Evolutionary conservation across 1,284 basidiomycete genomes (phyloP).

Genomic region (Sanghuangporus baumii): DNA sequence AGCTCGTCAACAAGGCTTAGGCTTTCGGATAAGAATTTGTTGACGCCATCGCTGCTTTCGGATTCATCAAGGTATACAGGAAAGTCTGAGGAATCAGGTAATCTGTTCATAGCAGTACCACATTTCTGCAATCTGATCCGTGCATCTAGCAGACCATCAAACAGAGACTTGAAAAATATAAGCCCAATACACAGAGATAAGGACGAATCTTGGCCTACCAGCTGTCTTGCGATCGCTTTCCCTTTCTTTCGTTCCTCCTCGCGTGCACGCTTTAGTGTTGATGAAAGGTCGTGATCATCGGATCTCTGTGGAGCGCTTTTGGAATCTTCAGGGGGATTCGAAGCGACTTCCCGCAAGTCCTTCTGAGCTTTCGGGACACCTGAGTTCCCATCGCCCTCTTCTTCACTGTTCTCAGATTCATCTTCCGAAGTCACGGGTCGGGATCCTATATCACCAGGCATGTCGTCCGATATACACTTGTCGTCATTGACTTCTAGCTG

Average conservation of each 20-base stretch:
- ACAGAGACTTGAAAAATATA: slow-evolving; percentile 52
- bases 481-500: slow-evolving; percentile 34
- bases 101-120: slow-evolving; percentile 52
- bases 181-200: neutral
- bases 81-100: slow-evolving; percentile 40
- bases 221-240: slow-evolving; percentile 74
- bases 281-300: slow-evolving; percentile 43
- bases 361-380: slow-evolving; percentile 21
- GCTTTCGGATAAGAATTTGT: slow-evolving; percentile 54
- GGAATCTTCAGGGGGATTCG: neutral
- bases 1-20: slow-evolving; percentile 58
- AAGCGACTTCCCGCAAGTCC: neutral
- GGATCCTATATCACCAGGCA: neutral
- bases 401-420: slow-evolving; percentile 11
- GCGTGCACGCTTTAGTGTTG: slow-evolving; percentile 50
- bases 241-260: slow-evolving; percentile 73
- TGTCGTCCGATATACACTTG: slow-evolving; percentile 8
- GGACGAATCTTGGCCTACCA: slow-evolving; percentile 44
- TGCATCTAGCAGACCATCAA: slow-evolving; percentile 81
- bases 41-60: slow-evolving; percentile 25
- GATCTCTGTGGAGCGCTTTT: neutral
- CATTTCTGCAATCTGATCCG: slow-evolving; percentile 88
- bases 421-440: slow-evolving; percentile 15
- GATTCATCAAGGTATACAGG: slow-evolving; percentile 20
- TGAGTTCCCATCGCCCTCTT: slow-evolving; percentile 21